Percentiles rank a stretch among this genome's conserved stretches.
These are phyloP conservation scores for Leccinum variabile DNA, from an alignment of 1,284 basidiomycete genomes.

Conservation along the genomic window DNA sequence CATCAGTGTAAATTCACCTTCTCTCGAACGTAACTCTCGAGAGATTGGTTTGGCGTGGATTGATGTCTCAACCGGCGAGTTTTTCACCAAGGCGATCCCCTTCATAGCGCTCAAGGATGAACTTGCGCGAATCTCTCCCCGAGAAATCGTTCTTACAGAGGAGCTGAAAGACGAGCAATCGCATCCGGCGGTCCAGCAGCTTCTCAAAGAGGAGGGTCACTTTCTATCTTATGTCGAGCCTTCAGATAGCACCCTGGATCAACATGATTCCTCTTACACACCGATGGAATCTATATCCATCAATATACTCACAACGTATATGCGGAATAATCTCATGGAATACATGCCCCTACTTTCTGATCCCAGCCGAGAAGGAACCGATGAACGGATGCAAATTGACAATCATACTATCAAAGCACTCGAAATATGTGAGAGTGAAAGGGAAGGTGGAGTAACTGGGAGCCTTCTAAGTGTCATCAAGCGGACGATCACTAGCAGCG, in stretches of 20 bases:
- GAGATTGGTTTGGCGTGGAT: slow-evolving; percentile 79
- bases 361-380: slow-evolving; percentile 59
- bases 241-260: slow-evolving; percentile 2
- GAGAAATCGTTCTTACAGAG: slow-evolving; percentile 75
- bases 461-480: slow-evolving; percentile 79
- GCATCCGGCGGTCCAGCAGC: slow-evolving; percentile 48
- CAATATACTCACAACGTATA: slow-evolving; percentile 64
- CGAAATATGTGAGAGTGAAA: slow-evolving; percentile 79
- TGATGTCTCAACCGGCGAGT: slow-evolving; percentile 94
- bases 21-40: slow-evolving; percentile 9
- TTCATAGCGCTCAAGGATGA: slow-evolving; percentile 73
- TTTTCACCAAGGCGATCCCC: slow-evolving; percentile 71
- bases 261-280: slow-evolving; percentile 27
- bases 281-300: slow-evolving; percentile 60
- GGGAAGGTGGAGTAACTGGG: slow-evolving; percentile 72
- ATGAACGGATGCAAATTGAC: slow-evolving; percentile 85
- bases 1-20: slow-evolving; percentile 41
- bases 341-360: slow-evolving; percentile 68
- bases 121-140: slow-evolving; percentile 78
- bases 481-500: slow-evolving; percentile 78
- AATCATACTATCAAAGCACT: slow-evolving; percentile 87
- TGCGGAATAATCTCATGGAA: slow-evolving; percentile 74
- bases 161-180: slow-evolving; percentile 38
- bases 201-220: slow-evolving; percentile 51
- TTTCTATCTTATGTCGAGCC: slow-evolving; percentile 49